Conservation (phyloP, 148 eudicot genomes). For the Spergularia marina region DNA sequence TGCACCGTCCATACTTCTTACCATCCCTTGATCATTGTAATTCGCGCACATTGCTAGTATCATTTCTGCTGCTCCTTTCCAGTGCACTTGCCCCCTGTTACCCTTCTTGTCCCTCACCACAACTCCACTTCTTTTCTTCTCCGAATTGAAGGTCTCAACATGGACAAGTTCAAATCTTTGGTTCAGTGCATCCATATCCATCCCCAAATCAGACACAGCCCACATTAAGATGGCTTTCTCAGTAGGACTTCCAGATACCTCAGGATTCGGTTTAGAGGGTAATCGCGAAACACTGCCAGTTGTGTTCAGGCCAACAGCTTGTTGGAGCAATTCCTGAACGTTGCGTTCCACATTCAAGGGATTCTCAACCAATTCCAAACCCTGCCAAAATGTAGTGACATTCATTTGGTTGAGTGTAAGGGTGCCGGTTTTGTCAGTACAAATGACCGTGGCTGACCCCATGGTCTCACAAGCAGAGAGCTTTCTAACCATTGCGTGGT, state of each 20-base stretch:
- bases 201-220: constrained; percentile 33
- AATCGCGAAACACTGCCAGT: constrained; percentile 25
- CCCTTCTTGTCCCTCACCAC: constrained; percentile 9
- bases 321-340: constrained; percentile 15
- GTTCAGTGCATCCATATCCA: constrained; percentile 26
- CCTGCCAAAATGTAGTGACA: constrained; percentile 26
- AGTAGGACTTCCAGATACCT: constrained; percentile 47
- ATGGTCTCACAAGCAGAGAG: constrained; percentile 53
- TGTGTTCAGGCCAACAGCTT: constrained; percentile 30
- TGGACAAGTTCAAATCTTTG: constrained; percentile 27
- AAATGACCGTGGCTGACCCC: constrained; percentile 51
- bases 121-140: constrained; percentile 40
- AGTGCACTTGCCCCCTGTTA: constrained; percentile 25
- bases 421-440: constrained; percentile 53
- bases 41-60: constrained; percentile 37
- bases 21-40: constrained; percentile 19
- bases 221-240: constrained; percentile 42
- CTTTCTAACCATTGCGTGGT: constrained; percentile 43
- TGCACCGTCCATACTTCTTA: constrained; percentile 14
- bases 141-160: constrained; percentile 42
- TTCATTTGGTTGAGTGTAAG: constrained; percentile 42
- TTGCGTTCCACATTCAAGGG: background rate
- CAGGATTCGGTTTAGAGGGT: constrained; percentile 13
- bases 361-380: constrained; percentile 1
- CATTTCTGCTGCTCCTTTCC: constrained; percentile 58